Conservation (phyloP, 129 eudicot genomes). For the Flaveria brownii region DNA sequence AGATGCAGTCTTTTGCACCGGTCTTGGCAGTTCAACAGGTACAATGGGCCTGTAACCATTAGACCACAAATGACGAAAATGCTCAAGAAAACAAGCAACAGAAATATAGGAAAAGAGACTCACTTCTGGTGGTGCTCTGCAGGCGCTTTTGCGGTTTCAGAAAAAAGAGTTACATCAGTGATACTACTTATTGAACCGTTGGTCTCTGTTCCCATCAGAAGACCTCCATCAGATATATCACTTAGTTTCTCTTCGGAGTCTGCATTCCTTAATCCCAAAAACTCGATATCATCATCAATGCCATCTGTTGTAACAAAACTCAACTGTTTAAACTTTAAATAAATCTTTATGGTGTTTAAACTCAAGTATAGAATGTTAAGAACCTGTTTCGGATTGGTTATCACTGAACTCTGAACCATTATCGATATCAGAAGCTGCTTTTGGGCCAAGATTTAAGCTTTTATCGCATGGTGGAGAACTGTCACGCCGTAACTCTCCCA, state of each 20-base stretch:
- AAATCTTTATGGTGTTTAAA: constrained; percentile 52
- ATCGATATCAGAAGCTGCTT: constrained; percentile 49
- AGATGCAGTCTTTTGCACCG: constrained; percentile 49
- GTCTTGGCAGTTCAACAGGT: constrained; percentile 57
- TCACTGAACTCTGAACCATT: constrained; percentile 65
- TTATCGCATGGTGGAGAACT: constrained; percentile 29
- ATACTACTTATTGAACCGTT: constrained; percentile 72
- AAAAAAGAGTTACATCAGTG: constrained; percentile 71
- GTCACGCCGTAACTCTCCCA: constrained; percentile 37
- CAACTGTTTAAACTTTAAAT: constrained; percentile 37
- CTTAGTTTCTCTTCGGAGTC: constrained; percentile 83
- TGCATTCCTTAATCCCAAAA: constrained; percentile 69
- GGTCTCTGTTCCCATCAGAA: constrained; percentile 90
- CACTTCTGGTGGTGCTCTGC: constrained; percentile 57
- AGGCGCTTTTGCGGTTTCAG: constrained; percentile 49
- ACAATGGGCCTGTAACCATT: constrained; percentile 46
- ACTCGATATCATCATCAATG: constrained; percentile 56
- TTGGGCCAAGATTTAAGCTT: constrained; percentile 32
- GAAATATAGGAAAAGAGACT: constrained; percentile 23
- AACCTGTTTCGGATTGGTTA: constrained; percentile 57
- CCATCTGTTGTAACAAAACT: constrained; percentile 39
- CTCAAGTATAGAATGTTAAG: constrained; percentile 51
- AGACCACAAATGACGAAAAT: constrained; percentile 18
- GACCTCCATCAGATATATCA: constrained; percentile 84
- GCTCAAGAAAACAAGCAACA: background rate